Percentiles rank a stretch among this genome's conserved stretches.
Evolutionary conservation across 441 rosid species (phyloP).

Genomic region (Breynia disticha): DNA sequence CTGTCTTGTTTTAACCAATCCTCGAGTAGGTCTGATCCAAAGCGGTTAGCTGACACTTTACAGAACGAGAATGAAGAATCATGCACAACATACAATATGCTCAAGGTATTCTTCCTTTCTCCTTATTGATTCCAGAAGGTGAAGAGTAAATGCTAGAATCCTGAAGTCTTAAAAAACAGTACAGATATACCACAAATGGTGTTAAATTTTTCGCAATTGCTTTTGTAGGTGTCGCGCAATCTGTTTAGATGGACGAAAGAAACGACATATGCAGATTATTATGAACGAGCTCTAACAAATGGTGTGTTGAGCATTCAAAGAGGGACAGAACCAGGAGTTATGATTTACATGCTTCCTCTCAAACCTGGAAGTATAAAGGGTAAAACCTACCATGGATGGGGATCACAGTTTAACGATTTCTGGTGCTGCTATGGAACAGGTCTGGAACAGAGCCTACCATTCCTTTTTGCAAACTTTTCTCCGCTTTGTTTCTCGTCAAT

Average conservation of each 20-base stretch:
- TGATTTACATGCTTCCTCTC: conserved; percentile 96
- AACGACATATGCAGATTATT: conserved; percentile 78
- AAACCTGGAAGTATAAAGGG: conserved; percentile 70
- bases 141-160: neutral
- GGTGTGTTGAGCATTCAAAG: conserved; percentile 89
- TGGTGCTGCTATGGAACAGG: conserved; percentile 99
- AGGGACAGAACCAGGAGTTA: conserved; percentile 80
- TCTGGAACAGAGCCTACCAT: conserved; percentile 7
- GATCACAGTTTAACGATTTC: conserved; percentile 52
- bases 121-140: neutral
- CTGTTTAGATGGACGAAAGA: conserved; percentile 91
- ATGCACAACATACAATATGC: conserved; percentile 91
- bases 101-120: conserved; percentile 40
- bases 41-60: conserved; percentile 59
- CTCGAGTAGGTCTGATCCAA: conserved; percentile 60
- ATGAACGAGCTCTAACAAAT: conserved; percentile 82
- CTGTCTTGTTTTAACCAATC: conserved; percentile 8
- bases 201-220: neutral
- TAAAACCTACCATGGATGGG: conserved; percentile 73
- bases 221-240: conserved; percentile 67
- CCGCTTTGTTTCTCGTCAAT: neutral
- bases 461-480: neutral
- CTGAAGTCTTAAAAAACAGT: too few relatives aligned
- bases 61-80: conserved; percentile 76
- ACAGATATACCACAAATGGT: neutral